Evolutionary conservation across 2,329 filamentous ascomycete species (phyloP).

Genomic region (Emergomyces orientalis): DNA sequence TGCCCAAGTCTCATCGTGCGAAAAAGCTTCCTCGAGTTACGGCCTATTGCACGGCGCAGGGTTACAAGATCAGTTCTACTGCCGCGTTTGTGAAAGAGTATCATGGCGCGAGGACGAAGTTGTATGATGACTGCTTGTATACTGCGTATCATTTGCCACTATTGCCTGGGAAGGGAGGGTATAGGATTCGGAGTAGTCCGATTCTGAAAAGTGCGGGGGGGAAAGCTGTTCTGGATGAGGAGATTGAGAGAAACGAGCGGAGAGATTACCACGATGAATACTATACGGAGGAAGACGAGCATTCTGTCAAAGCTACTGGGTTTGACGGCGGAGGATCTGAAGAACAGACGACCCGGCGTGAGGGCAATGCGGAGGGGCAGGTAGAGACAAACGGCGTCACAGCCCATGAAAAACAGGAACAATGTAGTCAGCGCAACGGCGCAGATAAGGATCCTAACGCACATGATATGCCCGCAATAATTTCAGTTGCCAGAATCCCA

Average conservation of each 20-base stretch:
- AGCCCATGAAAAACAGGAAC: slow-evolving; percentile 18
- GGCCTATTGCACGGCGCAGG: slow-evolving; percentile 91
- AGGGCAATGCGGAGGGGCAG: slow-evolving; percentile 6
- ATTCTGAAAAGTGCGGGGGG: slow-evolving; percentile 88
- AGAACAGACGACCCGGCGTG: background rate
- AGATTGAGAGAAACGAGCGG: slow-evolving; percentile 88
- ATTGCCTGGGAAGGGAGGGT: slow-evolving; percentile 75
- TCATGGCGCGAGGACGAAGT: slow-evolving; percentile 84
- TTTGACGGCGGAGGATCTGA: slow-evolving; percentile 19
- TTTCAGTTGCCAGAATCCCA: slow-evolving; percentile 37
- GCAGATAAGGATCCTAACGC: background rate
- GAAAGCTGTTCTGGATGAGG: slow-evolving; percentile 83
- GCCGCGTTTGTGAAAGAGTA: slow-evolving; percentile 79
- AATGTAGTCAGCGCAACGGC: slow-evolving; percentile 20
- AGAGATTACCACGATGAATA: slow-evolving; percentile 87
- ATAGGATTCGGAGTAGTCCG: slow-evolving; percentile 78
- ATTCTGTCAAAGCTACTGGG: slow-evolving; percentile 34
- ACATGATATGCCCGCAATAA: background rate
- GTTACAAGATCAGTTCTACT: slow-evolving; percentile 81
- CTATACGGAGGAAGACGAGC: slow-evolving; percentile 55
- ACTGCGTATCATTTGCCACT: slow-evolving; percentile 89
- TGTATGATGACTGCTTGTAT: slow-evolving; percentile 97
- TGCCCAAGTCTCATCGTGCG: slow-evolving; percentile 78
- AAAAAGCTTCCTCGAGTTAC: slow-evolving; percentile 85
- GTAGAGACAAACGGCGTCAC: slow-evolving; percentile 20